These are phyloP conservation scores for Coemansia sp. DNA, from an alignment of 192 early-diverging fungal genomes.

Conservation along the genomic window DNA sequence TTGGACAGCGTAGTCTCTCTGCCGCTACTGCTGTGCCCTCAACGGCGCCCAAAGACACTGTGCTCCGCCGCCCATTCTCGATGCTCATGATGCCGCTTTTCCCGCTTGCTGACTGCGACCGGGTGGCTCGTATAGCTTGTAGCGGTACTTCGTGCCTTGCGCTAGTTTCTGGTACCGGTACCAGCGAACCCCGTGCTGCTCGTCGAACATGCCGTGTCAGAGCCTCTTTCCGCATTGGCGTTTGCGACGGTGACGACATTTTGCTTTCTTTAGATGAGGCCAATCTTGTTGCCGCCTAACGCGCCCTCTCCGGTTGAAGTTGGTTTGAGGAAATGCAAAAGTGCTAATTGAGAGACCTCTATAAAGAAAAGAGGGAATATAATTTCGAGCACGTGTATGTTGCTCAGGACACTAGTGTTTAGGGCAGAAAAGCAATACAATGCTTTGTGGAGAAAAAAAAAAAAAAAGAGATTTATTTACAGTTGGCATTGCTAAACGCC, in stretches of 20 bases:
- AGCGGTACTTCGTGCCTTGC: neutral
- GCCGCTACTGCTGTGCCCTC: slow-evolving; percentile 9
- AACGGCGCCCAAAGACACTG: slow-evolving; percentile 21
- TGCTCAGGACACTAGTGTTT: no score
- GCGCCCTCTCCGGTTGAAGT: no score
- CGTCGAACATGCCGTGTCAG: slow-evolving; percentile 31
- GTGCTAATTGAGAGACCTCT: no score
- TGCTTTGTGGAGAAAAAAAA: no score
- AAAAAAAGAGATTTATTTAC: neutral
- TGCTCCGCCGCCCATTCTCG: slow-evolving; percentile 20
- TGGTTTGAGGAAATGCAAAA: no score
- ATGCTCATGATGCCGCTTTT: neutral
- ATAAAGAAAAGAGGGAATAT: no score
- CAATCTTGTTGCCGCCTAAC: no score
- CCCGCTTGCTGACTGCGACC: slow-evolving; percentile 15
- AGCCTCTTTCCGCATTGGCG: slow-evolving; percentile 12
- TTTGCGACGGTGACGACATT: neutral
- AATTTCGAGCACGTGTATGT: no score
- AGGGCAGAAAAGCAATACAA: no score
- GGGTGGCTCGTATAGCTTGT: slow-evolving; percentile 1
- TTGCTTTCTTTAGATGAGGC: neutral
- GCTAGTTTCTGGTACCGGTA: slow-evolving; percentile 3
- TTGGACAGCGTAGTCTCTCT: slow-evolving; percentile 34
- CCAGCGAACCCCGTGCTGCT: slow-evolving; percentile 30
- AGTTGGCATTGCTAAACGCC: neutral